A percentile compares a stretch with the other conserved stretches of the same genome.
These are phyloP conservation scores for Clarireedia monteithiana DNA, from an alignment of 2,329 filamentous ascomycete species.

Conservation along the genomic window DNA sequence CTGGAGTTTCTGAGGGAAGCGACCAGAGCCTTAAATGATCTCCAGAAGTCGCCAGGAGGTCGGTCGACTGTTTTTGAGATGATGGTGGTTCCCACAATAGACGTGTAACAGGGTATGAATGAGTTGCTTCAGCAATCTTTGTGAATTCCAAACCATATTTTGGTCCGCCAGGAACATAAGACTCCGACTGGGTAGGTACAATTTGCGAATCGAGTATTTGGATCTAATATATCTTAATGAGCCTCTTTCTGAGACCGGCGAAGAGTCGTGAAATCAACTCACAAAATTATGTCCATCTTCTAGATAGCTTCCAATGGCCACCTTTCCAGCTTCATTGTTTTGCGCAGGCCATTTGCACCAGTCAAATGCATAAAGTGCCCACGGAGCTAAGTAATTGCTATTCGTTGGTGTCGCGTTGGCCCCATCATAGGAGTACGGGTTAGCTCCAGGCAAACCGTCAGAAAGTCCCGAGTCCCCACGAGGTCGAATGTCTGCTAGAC, in stretches of 20 bases:
- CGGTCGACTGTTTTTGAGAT: constrained; percentile 88
- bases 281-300: constrained; percentile 99
- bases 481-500: constrained; percentile 84
- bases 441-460: constrained; percentile 57
- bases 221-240: constrained; percentile 50
- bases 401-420: constrained; percentile 61
- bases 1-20: constrained; percentile 61
- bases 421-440: constrained; percentile 54
- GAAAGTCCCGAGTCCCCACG: constrained; percentile 74
- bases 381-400: constrained; percentile 89
- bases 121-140: constrained; percentile 91
- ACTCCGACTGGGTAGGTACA: constrained; percentile 58
- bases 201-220: constrained; percentile 93
- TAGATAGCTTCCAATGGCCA: constrained; percentile 91
- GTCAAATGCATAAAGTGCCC: constrained; percentile 94
- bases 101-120: constrained; percentile 93
- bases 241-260: neutral
- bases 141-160: constrained; percentile 81
- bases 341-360: constrained; percentile 98
- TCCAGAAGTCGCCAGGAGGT: constrained; percentile 88
- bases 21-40: constrained; percentile 95
- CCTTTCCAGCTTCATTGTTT: constrained; percentile 74
- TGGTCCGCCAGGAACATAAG: constrained; percentile 60
- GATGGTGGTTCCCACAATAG: constrained; percentile 95
- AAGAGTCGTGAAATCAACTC: constrained; percentile 28